Conservation (phyloP, 2,329 filamentous ascomycete genomes). For the Phyllosticta ampelicida region DNA sequence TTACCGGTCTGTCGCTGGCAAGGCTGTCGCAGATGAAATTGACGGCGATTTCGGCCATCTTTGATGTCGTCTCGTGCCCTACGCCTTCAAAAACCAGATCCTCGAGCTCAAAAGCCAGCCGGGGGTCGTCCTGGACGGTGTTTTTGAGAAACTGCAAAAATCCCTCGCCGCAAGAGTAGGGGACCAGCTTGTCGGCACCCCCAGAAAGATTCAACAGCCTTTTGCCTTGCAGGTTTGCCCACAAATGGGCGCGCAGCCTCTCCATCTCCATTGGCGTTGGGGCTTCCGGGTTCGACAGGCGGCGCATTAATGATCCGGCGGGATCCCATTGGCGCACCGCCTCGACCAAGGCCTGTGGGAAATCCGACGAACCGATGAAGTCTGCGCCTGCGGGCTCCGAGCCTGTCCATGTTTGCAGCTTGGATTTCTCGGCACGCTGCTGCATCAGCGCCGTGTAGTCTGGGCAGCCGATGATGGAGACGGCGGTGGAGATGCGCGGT, state of each 20-base stretch:
- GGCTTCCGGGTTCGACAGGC: constrained; percentile 13
- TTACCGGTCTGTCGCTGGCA: constrained; percentile 10
- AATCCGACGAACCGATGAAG: constrained; percentile 69
- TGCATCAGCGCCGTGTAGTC: constrained; percentile 75
- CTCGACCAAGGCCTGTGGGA: constrained; percentile 57
- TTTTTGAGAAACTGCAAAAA: constrained; percentile 53
- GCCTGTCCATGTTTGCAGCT: constrained; percentile 49
- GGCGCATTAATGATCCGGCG: constrained; percentile 55
- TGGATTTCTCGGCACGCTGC: constrained; percentile 64
- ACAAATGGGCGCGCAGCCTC: background rate
- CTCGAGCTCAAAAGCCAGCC: constrained; percentile 44
- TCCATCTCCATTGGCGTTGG: constrained; percentile 28
- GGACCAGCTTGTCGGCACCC: constrained; percentile 60
- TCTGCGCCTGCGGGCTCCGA: constrained; percentile 44
- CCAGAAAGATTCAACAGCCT: constrained; percentile 55
- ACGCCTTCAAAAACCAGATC: constrained; percentile 58
- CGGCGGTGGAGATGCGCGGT: constrained; percentile 63
- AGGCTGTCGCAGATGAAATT: constrained; percentile 46
- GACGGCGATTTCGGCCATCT: constrained; percentile 58
- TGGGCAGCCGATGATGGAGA: constrained; percentile 78
- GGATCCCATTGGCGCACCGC: constrained; percentile 61
- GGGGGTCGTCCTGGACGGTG: constrained; percentile 41
- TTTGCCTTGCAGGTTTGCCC: constrained; percentile 40
- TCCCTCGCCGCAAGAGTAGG: constrained; percentile 49
- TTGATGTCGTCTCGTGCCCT: constrained; percentile 57